Base-by-base conservation (phyloP, 352 stramenopile species). In the Poterioochromonas sp. region DNA sequence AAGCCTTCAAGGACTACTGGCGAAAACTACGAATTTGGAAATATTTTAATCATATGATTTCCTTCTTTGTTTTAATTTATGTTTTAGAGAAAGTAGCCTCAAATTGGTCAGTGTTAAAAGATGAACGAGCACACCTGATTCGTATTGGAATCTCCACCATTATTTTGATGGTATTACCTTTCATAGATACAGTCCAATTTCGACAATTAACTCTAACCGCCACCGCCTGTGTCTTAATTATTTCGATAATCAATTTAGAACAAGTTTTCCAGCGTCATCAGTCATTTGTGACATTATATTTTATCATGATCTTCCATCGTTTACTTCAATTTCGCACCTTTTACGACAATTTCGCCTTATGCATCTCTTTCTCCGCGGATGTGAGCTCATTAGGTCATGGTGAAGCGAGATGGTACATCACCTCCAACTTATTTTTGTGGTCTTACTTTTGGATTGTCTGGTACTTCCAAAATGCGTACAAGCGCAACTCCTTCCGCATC, bases 341-440 rank as follows among this genome's bases (percentile, higher is more conserved):
- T 26, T 58, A 26, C 47, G 47, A 58, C 47, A 58, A 58, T 58
- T 58, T 58, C 47, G 47, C 47, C 47, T 58, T 58, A 26, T 58
- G 47, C 47, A 26, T 58, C 15, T 15, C 47, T 26, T 58, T 58
- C 47, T 58, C 47, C 15, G 15, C 47, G 15, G 26, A 58, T 26
- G 47, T 58, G 15, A 26, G 47, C 26, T 15, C 47, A 26, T 26
- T 58, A 26, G 15, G 15, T 15, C 15, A 26, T 15, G 26, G 26
- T 15, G 15, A 58, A 26, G 47, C 15, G 26, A 58, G 47, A 58
- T 58, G 47, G 47, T 58, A 58, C 26, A 26, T 26, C 47, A 58
- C 47, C 15, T 15, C 47, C 15, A 58, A 58, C 47, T 15, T 58
- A 15, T 58, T 58, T 15, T 15, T 58, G 47, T 58, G 47, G 47